Base-by-base conservation (phyloP, 305 asterid genomes). In the Withania somnifera region DNA sequence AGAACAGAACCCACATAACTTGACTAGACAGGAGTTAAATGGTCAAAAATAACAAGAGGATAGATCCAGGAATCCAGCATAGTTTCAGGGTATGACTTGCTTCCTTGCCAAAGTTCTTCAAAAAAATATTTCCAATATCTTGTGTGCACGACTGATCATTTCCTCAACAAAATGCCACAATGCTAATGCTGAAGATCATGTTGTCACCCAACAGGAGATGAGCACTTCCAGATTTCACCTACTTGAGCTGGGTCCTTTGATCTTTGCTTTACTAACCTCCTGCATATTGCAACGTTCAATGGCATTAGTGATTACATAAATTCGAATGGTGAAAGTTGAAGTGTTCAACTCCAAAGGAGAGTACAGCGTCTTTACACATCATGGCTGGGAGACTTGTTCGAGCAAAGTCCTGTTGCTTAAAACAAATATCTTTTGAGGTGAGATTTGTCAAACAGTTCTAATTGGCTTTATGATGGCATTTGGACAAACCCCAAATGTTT, bases 201-300 rank as follows among this genome's bases (percentile, higher is more conserved):
- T 51, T 76, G 34, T 51, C 47, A 28, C 20, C 45, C 14, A 17
- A 7, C 10, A 15, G 61, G 20, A 75, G 60, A 76, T 0, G 42
- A 17, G 28, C 17, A 17, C 17, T 26, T 51, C 0, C 63, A 76
- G 0, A 51, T 80, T 63, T 63, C 66, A 80, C 83, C 83, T 80
- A 64, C 30, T 80, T 80, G 64, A 63, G 2, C 50, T 63, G 0
- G 78, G 2, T 6, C 77, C 24, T 17, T 64, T 66, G 64, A 45
- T 64, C 52, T 30, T 80, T 1, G 53, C 77, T 28, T 47, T 80
- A n/a, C 34, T 58, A 30, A 51, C 78, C 83, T 80, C 83, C 83
- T 80, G 78, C 58, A 51, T 17, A 53, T 9, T 50, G 7, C 45
- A 45, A 26, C 11, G 47, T 10, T 73, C 52, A 51, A 28, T 1